Evolutionary conservation across 2,329 filamentous ascomycete species (phyloP).

Genomic region (Talaromyces funiculosus): DNA sequence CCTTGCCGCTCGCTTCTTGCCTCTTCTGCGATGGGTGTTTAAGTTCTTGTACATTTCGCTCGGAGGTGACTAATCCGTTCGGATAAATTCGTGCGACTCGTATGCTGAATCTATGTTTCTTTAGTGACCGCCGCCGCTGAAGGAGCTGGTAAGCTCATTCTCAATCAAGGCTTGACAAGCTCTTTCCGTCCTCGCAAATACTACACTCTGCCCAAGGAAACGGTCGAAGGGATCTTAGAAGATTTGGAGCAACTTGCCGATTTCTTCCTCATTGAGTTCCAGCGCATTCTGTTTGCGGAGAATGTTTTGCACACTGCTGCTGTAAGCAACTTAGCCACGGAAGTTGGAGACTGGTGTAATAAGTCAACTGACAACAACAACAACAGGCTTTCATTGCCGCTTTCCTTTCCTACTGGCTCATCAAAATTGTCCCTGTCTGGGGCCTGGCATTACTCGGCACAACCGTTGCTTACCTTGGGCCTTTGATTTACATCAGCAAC

Average conservation of each 20-base stretch:
- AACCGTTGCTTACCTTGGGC: slow-evolving; percentile 53
- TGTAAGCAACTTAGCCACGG: slow-evolving; percentile 40
- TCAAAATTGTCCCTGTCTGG: slow-evolving; percentile 62
- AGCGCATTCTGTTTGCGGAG: slow-evolving; percentile 61
- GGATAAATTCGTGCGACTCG: background rate
- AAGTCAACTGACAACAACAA: slow-evolving; percentile 2
- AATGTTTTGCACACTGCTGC: slow-evolving; percentile 56
- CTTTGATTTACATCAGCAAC: slow-evolving; percentile 61
- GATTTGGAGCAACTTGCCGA: slow-evolving; percentile 61
- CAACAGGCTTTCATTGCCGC: slow-evolving; percentile 55
- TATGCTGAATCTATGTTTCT: background rate
- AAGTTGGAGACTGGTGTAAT: slow-evolving; percentile 10
- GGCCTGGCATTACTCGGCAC: slow-evolving; percentile 55
- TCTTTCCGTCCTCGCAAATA: slow-evolving; percentile 60
- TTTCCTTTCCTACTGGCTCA: slow-evolving; percentile 58
- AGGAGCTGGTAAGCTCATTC: slow-evolving; percentile 49
- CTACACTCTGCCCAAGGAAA: slow-evolving; percentile 61
- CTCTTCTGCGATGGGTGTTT: slow-evolving; percentile 57
- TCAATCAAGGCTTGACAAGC: slow-evolving; percentile 55
- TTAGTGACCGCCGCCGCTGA: slow-evolving; percentile 51
- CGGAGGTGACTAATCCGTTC: slow-evolving; percentile 44
- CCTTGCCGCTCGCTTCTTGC: slow-evolving; percentile 58
- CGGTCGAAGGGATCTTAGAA: slow-evolving; percentile 55
- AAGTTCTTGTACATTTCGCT: slow-evolving; percentile 55
- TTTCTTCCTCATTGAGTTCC: slow-evolving; percentile 64